Evolutionary conservation across 1,139 yeast genomes (phyloP).

Genomic region (Yamadazyma atlantica): DNA sequence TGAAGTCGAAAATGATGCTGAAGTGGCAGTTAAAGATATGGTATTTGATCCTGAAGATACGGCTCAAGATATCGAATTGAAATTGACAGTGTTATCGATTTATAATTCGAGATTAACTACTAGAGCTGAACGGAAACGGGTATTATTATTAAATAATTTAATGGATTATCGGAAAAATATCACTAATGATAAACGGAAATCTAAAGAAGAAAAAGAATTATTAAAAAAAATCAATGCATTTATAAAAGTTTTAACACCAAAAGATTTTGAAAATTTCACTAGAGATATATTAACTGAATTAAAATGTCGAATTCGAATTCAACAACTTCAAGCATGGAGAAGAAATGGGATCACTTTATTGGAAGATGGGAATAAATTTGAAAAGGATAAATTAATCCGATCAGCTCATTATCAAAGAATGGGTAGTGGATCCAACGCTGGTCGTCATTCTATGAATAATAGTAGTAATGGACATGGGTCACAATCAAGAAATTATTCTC

Average conservation of each 20-base stretch:
- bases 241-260: constrained; percentile 76
- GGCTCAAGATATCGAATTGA: constrained; percentile 83
- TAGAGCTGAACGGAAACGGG: constrained; percentile 89
- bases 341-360: constrained; percentile 81
- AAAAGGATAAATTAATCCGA: constrained; percentile 76
- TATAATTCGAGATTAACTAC: constrained; percentile 87
- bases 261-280: constrained; percentile 74
- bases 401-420: constrained; percentile 60
- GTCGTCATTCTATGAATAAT: constrained; percentile 24
- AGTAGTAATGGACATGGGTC: constrained; percentile 7
- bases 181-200: constrained; percentile 72
- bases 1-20: constrained; percentile 97
- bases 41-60: constrained; percentile 91
- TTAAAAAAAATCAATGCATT: constrained; percentile 73
- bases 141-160: constrained; percentile 71
- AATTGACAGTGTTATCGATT: constrained; percentile 81
- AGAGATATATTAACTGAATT: constrained; percentile 76
- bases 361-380: constrained; percentile 83
- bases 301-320: constrained; percentile 75
- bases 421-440: constrained; percentile 44
- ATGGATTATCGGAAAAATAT: constrained; percentile 83
- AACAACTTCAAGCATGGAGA: constrained; percentile 92
- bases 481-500: constrained; percentile 24
- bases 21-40: constrained; percentile 90
- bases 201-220: constrained; percentile 87